Conservation (phyloP, 306 rosid species). For the Styphnolobium japonicum region DNA sequence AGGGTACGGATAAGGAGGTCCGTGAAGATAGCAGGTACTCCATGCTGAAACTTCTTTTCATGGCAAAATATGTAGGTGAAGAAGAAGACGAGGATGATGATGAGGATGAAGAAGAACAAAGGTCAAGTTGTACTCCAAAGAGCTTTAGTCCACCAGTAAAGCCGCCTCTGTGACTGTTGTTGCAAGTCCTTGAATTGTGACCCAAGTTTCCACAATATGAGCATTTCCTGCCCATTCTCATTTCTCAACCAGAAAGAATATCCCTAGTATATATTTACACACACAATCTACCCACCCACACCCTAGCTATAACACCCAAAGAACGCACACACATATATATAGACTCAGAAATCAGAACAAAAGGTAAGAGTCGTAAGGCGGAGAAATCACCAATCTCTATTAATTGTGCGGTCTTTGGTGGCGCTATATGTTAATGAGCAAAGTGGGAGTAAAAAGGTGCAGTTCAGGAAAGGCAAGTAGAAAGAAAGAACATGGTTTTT, state of each 20-base stretch:
- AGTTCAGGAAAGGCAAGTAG: conserved; percentile 40
- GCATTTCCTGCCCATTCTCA: conserved; percentile 81
- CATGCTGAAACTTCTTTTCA: conserved; percentile 56
- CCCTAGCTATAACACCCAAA: neutral
- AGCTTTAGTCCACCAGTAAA: conserved; percentile 45
- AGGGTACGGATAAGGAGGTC: neutral
- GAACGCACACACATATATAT: neutral
- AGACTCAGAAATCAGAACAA: neutral
- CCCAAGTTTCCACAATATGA: conserved; percentile 88
- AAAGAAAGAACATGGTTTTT: conserved; percentile 38
- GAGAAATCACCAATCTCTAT: conserved; percentile 18
- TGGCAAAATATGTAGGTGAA: conserved; percentile 10
- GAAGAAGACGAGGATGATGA: neutral
- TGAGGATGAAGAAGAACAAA: conserved; percentile 6
- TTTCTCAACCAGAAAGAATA: conserved; percentile 29
- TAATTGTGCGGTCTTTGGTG: conserved; percentile 56
- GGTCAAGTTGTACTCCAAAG: conserved; percentile 68
- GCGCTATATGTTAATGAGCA: conserved; percentile 11
- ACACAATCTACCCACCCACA: neutral
- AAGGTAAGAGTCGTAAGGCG: conserved; percentile 22
- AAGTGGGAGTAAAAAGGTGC: conserved; percentile 42
- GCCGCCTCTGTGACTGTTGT: conserved; percentile 22
- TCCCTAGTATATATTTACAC: neutral
- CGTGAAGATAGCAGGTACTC: conserved; percentile 38
- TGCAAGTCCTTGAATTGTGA: conserved; percentile 90